These are phyloP conservation scores for Fusarium compactum DNA, from an alignment of 2,329 filamentous ascomycete genomes.

Conservation along the genomic window DNA sequence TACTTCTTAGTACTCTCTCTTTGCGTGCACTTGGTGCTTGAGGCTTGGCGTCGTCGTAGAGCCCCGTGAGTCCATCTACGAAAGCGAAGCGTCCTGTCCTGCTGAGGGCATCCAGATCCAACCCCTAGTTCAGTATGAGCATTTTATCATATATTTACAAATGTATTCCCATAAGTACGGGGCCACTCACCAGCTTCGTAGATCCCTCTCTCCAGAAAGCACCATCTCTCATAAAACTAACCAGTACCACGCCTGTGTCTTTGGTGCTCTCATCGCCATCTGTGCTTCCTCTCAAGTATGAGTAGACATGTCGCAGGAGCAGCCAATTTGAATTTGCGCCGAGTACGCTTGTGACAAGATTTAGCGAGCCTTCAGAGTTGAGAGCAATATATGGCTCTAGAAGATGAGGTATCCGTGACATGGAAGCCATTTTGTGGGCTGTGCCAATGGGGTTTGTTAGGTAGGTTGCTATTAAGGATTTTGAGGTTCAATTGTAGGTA, in stretches of 20 bases:
- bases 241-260: constrained; percentile 72
- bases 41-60: constrained; percentile 58
- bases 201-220: constrained; percentile 82
- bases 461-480: constrained; percentile 27
- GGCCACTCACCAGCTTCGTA: constrained; percentile 69
- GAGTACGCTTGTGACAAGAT: constrained; percentile 76
- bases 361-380: constrained; percentile 69
- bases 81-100: constrained; percentile 74
- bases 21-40: constrained; percentile 8
- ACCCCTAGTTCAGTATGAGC: constrained; percentile 61
- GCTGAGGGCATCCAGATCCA: constrained; percentile 74
- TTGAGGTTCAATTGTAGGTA: constrained; percentile 31
- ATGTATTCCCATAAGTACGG: background rate
- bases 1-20: constrained; percentile 48
- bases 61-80: constrained; percentile 77
- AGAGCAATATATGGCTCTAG: constrained; percentile 73
- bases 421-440: constrained; percentile 40
- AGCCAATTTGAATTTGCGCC: constrained; percentile 76
- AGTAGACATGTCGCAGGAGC: constrained; percentile 66
- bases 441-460: constrained; percentile 1
- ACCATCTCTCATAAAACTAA: constrained; percentile 84
- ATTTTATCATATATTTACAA: background rate
- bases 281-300: constrained; percentile 54
- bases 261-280: constrained; percentile 40
- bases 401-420: constrained; percentile 70